Conservation (phyloP, 2,329 filamentous ascomycete species). For the Tolypocladium ovalisporum region DNA sequence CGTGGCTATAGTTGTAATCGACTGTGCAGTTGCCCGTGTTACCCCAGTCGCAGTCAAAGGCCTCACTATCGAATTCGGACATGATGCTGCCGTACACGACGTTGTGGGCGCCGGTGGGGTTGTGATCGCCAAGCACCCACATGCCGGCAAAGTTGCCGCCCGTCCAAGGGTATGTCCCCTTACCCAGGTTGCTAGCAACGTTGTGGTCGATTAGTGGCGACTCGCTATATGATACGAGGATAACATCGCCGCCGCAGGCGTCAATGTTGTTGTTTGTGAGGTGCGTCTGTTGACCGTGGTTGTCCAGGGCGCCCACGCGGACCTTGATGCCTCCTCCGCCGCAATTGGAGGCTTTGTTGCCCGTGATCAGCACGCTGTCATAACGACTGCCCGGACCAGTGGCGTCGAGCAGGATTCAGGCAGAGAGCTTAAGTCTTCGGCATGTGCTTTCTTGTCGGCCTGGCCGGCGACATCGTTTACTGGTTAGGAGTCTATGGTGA, state of each 20-base stretch:
- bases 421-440: conserved; percentile 8
- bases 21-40: conserved; percentile 14
- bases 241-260: conserved; percentile 12
- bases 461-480: conserved; percentile 12
- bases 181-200: conserved; percentile 10
- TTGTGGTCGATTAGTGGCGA: conserved; percentile 12
- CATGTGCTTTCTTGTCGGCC: conserved; percentile 10
- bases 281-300: conserved; percentile 6
- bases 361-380: conserved; percentile 10
- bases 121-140: conserved; percentile 13
- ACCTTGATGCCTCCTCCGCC: conserved; percentile 15
- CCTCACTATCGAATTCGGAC: conserved; percentile 11
- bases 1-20: conserved; percentile 15
- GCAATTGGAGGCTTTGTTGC: conserved; percentile 11
- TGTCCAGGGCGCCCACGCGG: conserved; percentile 9
- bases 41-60: conserved; percentile 16
- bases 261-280: conserved; percentile 10
- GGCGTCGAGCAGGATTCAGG: conserved; percentile 6
- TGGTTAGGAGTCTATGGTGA: conserved; percentile 10
- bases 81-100: conserved; percentile 13
- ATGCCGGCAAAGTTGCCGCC: conserved; percentile 16
- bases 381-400: conserved; percentile 8
- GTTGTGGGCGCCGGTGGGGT: conserved; percentile 10
- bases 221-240: conserved; percentile 11
- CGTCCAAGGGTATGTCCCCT: conserved; percentile 12